Conservation (phyloP, 2,329 filamentous ascomycete genomes). For the Fusarium nisikadoi region DNA sequence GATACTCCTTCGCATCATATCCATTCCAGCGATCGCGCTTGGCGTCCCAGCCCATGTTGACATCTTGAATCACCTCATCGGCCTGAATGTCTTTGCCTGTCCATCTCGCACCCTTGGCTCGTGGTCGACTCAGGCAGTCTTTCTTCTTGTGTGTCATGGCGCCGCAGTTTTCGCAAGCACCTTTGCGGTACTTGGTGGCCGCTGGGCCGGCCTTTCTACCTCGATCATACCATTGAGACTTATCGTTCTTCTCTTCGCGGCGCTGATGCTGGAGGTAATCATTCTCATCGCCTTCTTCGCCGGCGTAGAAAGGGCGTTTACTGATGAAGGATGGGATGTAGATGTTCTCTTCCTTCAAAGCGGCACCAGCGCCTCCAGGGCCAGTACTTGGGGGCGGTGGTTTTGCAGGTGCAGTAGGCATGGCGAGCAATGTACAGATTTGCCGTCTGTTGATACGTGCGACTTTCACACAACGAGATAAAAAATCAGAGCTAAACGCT, state of each 20-base stretch:
- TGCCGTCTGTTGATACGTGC: neutral
- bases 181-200: conserved; percentile 96
- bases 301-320: conserved; percentile 95
- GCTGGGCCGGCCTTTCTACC: conserved; percentile 86
- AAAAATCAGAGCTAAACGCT: neutral
- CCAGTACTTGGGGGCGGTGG: conserved; percentile 49
- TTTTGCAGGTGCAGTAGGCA: conserved; percentile 48
- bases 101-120: conserved; percentile 90
- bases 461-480: neutral
- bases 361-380: conserved; percentile 48
- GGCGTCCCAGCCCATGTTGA: conserved; percentile 93
- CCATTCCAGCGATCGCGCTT: conserved; percentile 98
- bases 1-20: conserved; percentile 91
- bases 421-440: neutral
- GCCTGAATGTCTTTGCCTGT: conserved; percentile 94
- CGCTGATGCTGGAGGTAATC: conserved; percentile 98
- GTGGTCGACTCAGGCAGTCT: conserved; percentile 88
- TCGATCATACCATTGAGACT: conserved; percentile 92
- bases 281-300: conserved; percentile 77
- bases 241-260: conserved; percentile 67
- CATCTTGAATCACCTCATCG: conserved; percentile 86
- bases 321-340: conserved; percentile 99
- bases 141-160: conserved; percentile 96
- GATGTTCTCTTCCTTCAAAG: conserved; percentile 90
- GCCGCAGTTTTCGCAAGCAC: conserved; percentile 98